These are phyloP conservation scores for Tolypocladium guangdongense DNA, from an alignment of 2,329 filamentous ascomycete genomes.

Conservation along the genomic window DNA sequence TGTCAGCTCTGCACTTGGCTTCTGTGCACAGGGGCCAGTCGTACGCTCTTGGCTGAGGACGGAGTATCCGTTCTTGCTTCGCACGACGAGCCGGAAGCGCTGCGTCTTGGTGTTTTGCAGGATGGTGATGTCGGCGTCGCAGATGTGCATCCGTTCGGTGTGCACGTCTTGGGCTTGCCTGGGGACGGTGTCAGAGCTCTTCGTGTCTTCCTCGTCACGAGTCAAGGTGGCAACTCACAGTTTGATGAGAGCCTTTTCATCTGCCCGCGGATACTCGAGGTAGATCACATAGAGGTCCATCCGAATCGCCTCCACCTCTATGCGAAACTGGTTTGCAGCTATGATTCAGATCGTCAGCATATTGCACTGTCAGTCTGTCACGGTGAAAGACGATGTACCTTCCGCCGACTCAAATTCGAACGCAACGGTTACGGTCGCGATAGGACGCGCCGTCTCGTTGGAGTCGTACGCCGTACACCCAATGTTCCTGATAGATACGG, in stretches of 20 bases:
- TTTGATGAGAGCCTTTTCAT: neutral
- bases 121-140: slow-evolving; percentile 4
- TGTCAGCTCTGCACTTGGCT: neutral
- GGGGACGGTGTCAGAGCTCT: neutral
- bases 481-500: neutral
- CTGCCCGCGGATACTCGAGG: neutral
- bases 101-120: slow-evolving; percentile 1
- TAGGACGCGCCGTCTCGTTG: neutral
- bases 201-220: neutral
- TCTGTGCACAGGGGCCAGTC: neutral
- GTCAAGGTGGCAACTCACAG: neutral
- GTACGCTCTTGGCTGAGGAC: slow-evolving; percentile 2
- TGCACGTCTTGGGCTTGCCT: slow-evolving; percentile 3
- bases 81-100: slow-evolving; percentile 1
- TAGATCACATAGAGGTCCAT: slow-evolving; percentile 4
- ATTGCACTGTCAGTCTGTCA: neutral
- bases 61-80: slow-evolving; percentile 1
- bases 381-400: neutral
- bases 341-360: neutral
- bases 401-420: neutral
- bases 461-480: neutral
- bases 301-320: slow-evolving; percentile 1
- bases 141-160: slow-evolving; percentile 4
- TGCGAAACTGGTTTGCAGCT: neutral
- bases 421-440: neutral